These are phyloP conservation scores for Ceratobasidium sp. DNA, from an alignment of 1,284 basidiomycete species.

Conservation along the genomic window DNA sequence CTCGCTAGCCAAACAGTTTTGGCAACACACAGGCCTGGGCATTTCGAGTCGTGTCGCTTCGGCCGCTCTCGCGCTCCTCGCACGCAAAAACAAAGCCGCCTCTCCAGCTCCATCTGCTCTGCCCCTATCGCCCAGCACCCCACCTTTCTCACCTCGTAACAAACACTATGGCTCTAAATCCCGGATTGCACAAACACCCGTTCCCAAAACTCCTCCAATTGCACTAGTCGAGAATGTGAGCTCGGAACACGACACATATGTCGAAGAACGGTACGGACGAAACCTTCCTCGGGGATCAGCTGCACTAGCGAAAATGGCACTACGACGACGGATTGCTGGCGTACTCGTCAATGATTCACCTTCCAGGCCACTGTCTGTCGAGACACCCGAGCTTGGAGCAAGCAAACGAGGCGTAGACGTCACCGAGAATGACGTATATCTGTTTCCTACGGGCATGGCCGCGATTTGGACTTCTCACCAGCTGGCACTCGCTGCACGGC, in stretches of 20 bases:
- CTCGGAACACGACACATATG: constrained; percentile 58
- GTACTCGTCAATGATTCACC: constrained; percentile 69
- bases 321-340: constrained; percentile 89
- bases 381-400: constrained; percentile 27
- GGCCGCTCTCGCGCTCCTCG: constrained; percentile 73
- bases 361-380: constrained; percentile 11
- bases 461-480: constrained; percentile 93
- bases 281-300: constrained; percentile 84
- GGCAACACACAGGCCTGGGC: constrained; percentile 94
- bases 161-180: constrained; percentile 50
- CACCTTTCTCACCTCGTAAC: constrained; percentile 65
- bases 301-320: constrained; percentile 80
- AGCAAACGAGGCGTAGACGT: constrained; percentile 57
- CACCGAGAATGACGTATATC: constrained; percentile 85
- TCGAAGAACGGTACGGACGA: constrained; percentile 96
- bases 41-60: constrained; percentile 90
- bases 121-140: constrained; percentile 55
- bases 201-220: constrained; percentile 39
- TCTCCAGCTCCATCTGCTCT: constrained; percentile 45
- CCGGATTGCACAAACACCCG: constrained; percentile 41
- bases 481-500: constrained; percentile 62
- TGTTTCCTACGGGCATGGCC: constrained; percentile 89
- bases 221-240: constrained; percentile 51
- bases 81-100: constrained; percentile 45
- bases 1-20: too few species aligned